Percentiles rank a stretch among this genome's conserved stretches.
phyloP scores from a whole-genome alignment of 495 filamentous ascomycete species.

The Achaetomiella virescens region DNA sequence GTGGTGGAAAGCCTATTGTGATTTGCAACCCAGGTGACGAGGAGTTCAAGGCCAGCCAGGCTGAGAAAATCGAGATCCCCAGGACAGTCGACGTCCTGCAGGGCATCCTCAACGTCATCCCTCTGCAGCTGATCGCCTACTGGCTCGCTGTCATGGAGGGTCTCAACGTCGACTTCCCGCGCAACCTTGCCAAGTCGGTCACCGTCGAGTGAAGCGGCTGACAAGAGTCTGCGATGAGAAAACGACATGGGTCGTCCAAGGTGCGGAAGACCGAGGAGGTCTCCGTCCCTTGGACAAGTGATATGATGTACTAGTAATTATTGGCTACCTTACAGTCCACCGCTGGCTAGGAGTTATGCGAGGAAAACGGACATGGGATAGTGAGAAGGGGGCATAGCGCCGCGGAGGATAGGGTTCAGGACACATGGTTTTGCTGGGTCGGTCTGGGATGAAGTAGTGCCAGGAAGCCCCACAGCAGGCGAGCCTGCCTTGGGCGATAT shows the following conservation, averaged over 20 bases:
- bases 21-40: conserved; percentile 90
- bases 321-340: conserved; percentile 7
- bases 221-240: not conserved
- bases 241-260: not conserved
- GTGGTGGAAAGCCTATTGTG: conserved; percentile 89
- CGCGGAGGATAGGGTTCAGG: not conserved
- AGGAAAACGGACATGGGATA: not conserved
- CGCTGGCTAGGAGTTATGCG: conserved; percentile 12
- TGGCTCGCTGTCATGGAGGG: conserved; percentile 96
- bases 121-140: conserved; percentile 94
- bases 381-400: not conserved
- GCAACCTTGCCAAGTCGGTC: conserved; percentile 97
- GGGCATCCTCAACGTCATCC: conserved; percentile 95
- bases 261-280: not conserved
- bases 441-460: not conserved
- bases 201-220: conserved; percentile 75
- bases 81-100: conserved; percentile 93
- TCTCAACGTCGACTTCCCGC: conserved; percentile 93
- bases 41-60: conserved; percentile 79
- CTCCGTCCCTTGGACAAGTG: not conserved
- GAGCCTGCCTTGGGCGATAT: not conserved
- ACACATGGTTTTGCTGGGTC: not conserved
- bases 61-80: conserved; percentile 95
- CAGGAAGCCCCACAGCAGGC: not conserved
- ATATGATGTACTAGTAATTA: conserved; percentile 24